Percentiles rank a stretch among this genome's conserved stretches.
These are phyloP conservation scores for Nakazawaea ishiwadae DNA, from an alignment of 805 yeast genomes.

Conservation along the genomic window DNA sequence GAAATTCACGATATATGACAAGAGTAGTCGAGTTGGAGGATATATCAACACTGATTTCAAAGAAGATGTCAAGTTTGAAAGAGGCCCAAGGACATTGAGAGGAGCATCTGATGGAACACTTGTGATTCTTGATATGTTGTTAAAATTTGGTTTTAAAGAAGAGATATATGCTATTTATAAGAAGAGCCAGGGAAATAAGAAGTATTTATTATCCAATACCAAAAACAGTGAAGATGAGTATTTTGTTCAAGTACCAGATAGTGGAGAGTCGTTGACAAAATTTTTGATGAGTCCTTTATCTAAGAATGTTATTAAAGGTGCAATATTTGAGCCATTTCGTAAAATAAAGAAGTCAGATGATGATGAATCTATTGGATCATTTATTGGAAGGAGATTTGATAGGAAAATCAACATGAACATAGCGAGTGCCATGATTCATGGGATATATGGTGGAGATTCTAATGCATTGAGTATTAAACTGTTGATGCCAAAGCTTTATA, in stretches of 20 bases:
- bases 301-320: constrained; percentile 37
- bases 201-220: constrained; percentile 48
- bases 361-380: constrained; percentile 73
- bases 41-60: constrained; percentile 55
- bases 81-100: constrained; percentile 88
- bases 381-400: constrained; percentile 69
- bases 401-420: constrained; percentile 47
- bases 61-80: constrained; percentile 48
- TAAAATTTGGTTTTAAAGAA: constrained; percentile 40
- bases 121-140: constrained; percentile 56
- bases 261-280: constrained; percentile 27
- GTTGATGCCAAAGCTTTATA: constrained; percentile 49
- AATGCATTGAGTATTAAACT: constrained; percentile 59
- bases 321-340: constrained; percentile 47
- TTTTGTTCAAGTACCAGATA: constrained; percentile 52
- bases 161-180: constrained; percentile 56
- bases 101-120: constrained; percentile 79
- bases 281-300: constrained; percentile 39
- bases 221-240: constrained; percentile 24
- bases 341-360: constrained; percentile 21
- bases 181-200: constrained; percentile 61
- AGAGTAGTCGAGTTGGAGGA: constrained; percentile 61
- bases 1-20: constrained; percentile 58
- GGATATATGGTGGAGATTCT: constrained; percentile 88
- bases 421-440: constrained; percentile 80